Evolutionary conservation across 2,329 filamentous ascomycete genomes (phyloP).

Genomic region (Penicillium sumatraense): DNA sequence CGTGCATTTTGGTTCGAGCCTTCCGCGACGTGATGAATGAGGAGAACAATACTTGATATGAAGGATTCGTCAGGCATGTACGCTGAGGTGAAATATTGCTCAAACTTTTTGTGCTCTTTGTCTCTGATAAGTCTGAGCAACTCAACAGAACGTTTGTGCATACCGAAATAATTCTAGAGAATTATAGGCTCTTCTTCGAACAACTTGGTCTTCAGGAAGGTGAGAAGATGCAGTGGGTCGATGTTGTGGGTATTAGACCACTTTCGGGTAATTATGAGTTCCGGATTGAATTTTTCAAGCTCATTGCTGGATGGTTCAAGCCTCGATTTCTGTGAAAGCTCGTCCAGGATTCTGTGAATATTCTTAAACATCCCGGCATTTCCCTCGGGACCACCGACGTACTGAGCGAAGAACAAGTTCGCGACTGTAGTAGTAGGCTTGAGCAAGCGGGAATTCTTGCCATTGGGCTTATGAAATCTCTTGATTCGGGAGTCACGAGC

Average conservation of each 20-base stretch:
- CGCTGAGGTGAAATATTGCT: constrained; percentile 30
- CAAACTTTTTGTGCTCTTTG: constrained; percentile 28
- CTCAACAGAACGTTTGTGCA: constrained; percentile 34
- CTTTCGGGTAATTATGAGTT: background rate
- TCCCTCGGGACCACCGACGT: background rate
- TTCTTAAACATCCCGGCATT: background rate
- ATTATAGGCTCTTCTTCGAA: constrained; percentile 34
- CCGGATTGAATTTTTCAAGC: background rate
- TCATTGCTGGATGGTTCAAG: background rate
- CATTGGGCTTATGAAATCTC: background rate
- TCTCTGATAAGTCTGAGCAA: constrained; percentile 28
- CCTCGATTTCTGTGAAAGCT: background rate
- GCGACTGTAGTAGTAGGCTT: background rate
- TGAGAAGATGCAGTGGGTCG: background rate
- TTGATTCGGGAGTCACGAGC: background rate
- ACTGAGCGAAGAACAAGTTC: background rate
- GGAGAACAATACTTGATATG: constrained; percentile 29
- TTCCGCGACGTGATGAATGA: background rate
- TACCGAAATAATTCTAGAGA: constrained; percentile 36
- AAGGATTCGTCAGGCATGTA: constrained; percentile 33
- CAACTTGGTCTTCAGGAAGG: constrained; percentile 7
- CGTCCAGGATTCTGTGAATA: background rate
- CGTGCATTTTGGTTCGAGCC: too few relatives aligned
- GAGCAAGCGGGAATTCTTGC: background rate
- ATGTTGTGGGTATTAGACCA: background rate